These are phyloP conservation scores for Suillus subalutaceus DNA, from an alignment of 768 basidiomycete genomes.

Conservation along the genomic window DNA sequence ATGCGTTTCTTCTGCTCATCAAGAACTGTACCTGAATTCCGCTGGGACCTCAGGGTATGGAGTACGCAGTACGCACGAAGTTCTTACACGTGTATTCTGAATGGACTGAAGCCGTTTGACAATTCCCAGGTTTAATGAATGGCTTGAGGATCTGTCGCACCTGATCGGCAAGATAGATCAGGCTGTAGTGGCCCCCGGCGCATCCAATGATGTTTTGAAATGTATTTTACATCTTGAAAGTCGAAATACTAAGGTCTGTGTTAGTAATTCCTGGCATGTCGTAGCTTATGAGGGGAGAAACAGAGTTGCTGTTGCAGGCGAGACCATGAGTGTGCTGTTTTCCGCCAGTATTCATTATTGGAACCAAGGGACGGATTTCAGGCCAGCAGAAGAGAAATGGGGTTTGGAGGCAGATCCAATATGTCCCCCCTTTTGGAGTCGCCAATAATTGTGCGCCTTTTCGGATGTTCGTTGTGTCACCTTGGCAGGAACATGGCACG, in stretches of 20 bases:
- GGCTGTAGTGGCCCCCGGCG: not conserved
- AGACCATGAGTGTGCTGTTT: not conserved
- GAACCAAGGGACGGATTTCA: not conserved
- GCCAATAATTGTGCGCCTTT: not conserved
- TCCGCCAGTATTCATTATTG: not conserved
- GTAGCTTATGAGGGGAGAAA: not conserved
- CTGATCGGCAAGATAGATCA: not conserved
- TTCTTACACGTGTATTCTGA: not conserved
- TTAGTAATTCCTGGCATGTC: not conserved
- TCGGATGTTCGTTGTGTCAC: conserved; percentile 22
- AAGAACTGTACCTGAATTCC: not conserved
- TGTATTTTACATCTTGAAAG: not conserved
- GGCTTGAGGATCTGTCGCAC: not conserved
- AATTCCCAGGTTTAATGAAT: not conserved
- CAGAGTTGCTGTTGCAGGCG: not conserved
- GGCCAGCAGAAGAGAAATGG: not conserved
- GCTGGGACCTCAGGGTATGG: not conserved
- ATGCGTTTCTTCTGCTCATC: not conserved
- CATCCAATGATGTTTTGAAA: not conserved
- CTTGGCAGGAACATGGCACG: conserved; percentile 27
- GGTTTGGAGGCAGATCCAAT: not conserved
- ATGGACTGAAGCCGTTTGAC: not conserved
- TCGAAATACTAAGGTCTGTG: not conserved
- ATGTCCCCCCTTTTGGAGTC: not conserved
- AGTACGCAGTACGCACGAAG: not conserved